These are phyloP conservation scores for Thuidium tamariscinum DNA, from an alignment of 225 moss, liverwort and hornwort genomes.

Conservation along the genomic window DNA sequence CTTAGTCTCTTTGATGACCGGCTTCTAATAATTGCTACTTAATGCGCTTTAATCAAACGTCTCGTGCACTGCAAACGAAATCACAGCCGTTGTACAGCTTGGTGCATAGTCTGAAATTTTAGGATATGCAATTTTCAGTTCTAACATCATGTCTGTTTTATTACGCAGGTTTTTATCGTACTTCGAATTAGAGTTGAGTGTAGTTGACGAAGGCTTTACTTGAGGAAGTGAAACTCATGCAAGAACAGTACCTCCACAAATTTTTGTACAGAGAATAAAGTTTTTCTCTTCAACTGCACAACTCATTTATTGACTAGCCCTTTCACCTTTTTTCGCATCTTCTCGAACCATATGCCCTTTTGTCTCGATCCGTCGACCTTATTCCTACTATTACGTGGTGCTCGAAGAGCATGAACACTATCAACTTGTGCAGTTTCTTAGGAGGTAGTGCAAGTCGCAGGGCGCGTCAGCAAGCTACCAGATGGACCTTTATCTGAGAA, in stretches of 20 bases:
- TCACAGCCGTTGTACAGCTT: not conserved
- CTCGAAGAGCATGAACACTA: not conserved
- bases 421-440: not conserved
- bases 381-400: not conserved
- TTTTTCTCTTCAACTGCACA: not conserved
- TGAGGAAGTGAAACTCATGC: not conserved
- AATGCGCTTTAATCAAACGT: not conserved
- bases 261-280: conserved; percentile 16
- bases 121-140: not conserved
- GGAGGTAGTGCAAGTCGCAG: not conserved
- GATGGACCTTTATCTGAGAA: not conserved
- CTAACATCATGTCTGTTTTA: not conserved
- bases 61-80: not conserved
- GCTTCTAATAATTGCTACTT: not conserved
- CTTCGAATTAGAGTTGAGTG: not conserved
- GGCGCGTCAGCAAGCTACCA: not conserved
- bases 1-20: not conserved
- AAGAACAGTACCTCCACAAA: not conserved
- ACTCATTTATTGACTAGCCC: not conserved
- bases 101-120: not conserved
- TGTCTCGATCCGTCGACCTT: not conserved
- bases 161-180: not conserved
- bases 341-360: not conserved
- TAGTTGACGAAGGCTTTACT: not conserved
- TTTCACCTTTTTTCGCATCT: not conserved